These are phyloP conservation scores for Xylariaceae sp. DNA, from an alignment of 2,329 filamentous ascomycete species.

Conservation along the genomic window DNA sequence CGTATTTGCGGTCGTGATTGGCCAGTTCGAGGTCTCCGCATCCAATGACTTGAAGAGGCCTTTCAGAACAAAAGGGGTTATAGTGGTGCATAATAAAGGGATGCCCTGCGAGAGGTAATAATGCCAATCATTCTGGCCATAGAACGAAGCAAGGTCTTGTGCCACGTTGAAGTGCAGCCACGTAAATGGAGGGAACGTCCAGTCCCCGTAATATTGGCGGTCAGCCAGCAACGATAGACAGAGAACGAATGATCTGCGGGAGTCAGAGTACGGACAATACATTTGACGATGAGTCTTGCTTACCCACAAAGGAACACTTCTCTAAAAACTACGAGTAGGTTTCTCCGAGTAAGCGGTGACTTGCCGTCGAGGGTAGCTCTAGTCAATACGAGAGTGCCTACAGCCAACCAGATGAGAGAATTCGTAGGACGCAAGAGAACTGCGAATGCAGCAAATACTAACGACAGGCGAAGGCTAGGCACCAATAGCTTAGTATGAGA, in stretches of 20 bases:
- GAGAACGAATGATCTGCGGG: conserved; percentile 54
- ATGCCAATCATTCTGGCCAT: conserved; percentile 86
- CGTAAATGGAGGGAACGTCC: conserved; percentile 85
- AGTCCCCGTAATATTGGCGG: conserved; percentile 76
- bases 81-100: conserved; percentile 82
- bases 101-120: conserved; percentile 93
- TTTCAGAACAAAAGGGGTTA: conserved; percentile 72
- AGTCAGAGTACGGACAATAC: conserved; percentile 8
- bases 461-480: conserved; percentile 60
- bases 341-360: conserved; percentile 47
- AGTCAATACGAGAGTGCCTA: conserved; percentile 59
- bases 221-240: conserved; percentile 69
- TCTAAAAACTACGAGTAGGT: conserved; percentile 57
- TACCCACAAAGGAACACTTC: conserved; percentile 67
- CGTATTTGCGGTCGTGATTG: conserved; percentile 44
- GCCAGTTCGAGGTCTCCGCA: conserved; percentile 39
- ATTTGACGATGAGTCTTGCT: conserved; percentile 22
- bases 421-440: conserved; percentile 91
- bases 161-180: conserved; percentile 91
- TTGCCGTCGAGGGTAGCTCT: conserved; percentile 43
- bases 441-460: conserved; percentile 77
- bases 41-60: conserved; percentile 61
- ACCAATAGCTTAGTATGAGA: conserved; percentile 3
- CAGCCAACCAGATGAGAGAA: conserved; percentile 75
- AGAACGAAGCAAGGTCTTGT: conserved; percentile 87